Percentiles rank a stretch among this genome's conserved stretches.
phyloP scores from a whole-genome alignment of 1,284 basidiomycete genomes.

The Taiwanofungus camphoratus region DNA sequence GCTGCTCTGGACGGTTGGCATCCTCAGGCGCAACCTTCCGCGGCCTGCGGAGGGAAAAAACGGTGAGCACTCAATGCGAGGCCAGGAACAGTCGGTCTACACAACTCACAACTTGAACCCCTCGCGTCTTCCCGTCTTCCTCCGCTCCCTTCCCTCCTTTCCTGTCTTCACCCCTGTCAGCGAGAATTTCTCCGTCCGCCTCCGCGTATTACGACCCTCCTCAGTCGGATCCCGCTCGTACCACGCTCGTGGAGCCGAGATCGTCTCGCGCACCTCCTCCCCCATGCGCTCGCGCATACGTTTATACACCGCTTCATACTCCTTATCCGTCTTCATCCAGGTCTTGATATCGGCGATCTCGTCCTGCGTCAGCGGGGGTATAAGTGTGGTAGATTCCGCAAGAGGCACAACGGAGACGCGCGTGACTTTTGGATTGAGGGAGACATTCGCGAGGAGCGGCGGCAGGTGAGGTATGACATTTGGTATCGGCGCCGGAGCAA shows the following conservation, averaged over 20 bases:
- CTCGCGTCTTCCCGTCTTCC: slow-evolving; percentile 57
- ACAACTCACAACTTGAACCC: slow-evolving; percentile 63
- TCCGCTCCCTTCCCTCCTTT: slow-evolving; percentile 37
- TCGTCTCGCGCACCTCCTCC: slow-evolving; percentile 33
- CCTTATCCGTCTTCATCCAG: slow-evolving; percentile 49
- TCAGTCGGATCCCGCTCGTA: slow-evolving; percentile 44
- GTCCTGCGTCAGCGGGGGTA: slow-evolving; percentile 46
- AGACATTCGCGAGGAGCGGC: slow-evolving; percentile 24
- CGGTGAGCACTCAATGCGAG: slow-evolving; percentile 1
- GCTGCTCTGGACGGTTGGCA: slow-evolving; percentile 63
- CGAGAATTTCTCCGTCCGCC: slow-evolving; percentile 43
- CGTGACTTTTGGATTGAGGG: slow-evolving; percentile 58
- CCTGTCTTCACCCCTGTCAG: slow-evolving; percentile 30
- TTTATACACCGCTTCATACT: slow-evolving; percentile 39
- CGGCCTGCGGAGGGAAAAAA: slow-evolving; percentile 38
- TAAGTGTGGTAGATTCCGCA: slow-evolving; percentile 41
- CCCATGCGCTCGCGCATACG: slow-evolving; percentile 41
- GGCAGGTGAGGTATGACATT: slow-evolving; percentile 23
- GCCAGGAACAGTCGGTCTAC: neutral
- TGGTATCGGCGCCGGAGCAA: slow-evolving; percentile 12
- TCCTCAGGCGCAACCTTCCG: slow-evolving; percentile 53
- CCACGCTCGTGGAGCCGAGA: slow-evolving; percentile 35
- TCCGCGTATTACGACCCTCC: slow-evolving; percentile 17
- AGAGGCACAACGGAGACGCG: slow-evolving; percentile 60
- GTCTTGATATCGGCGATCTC: slow-evolving; percentile 42